phyloP scores from a whole-genome alignment of 2,329 filamentous ascomycete genomes.

The Mariannaea elegans region DNA sequence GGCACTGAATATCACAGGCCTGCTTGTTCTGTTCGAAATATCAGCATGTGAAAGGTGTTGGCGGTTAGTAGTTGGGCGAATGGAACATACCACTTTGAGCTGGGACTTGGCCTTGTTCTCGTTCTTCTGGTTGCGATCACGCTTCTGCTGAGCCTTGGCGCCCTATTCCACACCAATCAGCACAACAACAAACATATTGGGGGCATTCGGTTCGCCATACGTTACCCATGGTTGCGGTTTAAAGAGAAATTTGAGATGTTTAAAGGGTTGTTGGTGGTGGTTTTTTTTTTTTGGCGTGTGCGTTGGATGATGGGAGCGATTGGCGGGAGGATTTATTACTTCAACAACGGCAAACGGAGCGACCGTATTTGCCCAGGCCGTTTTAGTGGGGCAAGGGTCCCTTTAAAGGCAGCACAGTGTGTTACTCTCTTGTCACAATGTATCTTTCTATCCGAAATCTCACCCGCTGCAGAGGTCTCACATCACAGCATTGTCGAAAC shows the following conservation, averaged over 20 bases:
- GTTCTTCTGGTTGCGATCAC: slow-evolving; percentile 75
- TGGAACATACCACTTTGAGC: slow-evolving; percentile 68
- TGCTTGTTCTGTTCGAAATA: slow-evolving; percentile 67
- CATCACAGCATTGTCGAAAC: too few relatives aligned
- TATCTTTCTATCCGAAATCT: not conserved
- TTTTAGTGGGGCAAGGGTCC: too few relatives aligned
- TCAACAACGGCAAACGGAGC: not conserved
- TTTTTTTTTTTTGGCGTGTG: slow-evolving; percentile 30
- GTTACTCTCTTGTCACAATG: too few relatives aligned
- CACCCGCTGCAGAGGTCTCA: not conserved
- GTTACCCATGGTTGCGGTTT: slow-evolving; percentile 47
- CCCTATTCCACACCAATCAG: slow-evolving; percentile 53
- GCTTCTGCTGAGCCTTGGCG: slow-evolving; percentile 75
- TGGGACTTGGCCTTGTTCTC: slow-evolving; percentile 69
- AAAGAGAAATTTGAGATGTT: slow-evolving; percentile 11
- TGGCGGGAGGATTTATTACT: slow-evolving; percentile 9
- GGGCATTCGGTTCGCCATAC: slow-evolving; percentile 34
- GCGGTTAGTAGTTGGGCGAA: not conserved
- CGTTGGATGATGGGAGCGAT: slow-evolving; percentile 19
- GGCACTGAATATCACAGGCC: slow-evolving; percentile 80
- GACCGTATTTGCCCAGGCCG: too few relatives aligned
- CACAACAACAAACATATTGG: slow-evolving; percentile 6
- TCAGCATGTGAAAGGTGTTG: slow-evolving; percentile 23
- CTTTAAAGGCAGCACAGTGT: not conserved
- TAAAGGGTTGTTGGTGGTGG: not conserved